phyloP scores from a whole-genome alignment of 768 basidiomycete species.

The Kwoniella mangroviensis region DNA sequence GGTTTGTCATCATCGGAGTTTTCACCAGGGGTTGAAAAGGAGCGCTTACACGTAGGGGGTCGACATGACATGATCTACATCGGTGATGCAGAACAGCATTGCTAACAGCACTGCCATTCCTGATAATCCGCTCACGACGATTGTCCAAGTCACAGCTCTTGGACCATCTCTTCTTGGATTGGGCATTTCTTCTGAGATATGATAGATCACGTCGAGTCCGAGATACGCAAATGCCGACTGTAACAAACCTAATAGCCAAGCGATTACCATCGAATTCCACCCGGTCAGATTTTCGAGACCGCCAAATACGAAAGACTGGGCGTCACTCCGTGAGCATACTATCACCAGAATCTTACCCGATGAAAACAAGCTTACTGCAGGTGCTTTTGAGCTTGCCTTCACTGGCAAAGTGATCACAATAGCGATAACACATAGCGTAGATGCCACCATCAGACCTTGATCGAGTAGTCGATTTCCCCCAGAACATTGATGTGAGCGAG shows the following conservation, averaged over 20 bases:
- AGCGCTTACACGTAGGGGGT: constrained; percentile 21
- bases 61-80: constrained; percentile 24
- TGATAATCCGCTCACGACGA: constrained; percentile 26
- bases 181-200: constrained; percentile 41
- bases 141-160: constrained; percentile 22
- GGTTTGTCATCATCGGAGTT: not conserved
- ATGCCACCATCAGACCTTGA: constrained; percentile 13
- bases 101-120: constrained; percentile 32
- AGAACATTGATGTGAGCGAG: not conserved
- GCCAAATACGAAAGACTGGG: constrained; percentile 34
- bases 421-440: constrained; percentile 8
- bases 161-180: constrained; percentile 35
- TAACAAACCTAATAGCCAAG: constrained; percentile 35
- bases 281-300: constrained; percentile 35
- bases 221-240: constrained; percentile 31
- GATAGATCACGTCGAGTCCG: constrained; percentile 40
- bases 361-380: constrained; percentile 16
- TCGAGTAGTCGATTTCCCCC: constrained; percentile 6
- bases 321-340: not conserved
- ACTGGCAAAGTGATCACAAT: constrained; percentile 30
- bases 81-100: constrained; percentile 36
- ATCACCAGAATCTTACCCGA: not conserved
- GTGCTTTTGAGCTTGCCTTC: constrained; percentile 19
- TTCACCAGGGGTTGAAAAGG: not conserved
- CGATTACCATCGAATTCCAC: constrained; percentile 34